Evolutionary conservation across 1,284 basidiomycete species (phyloP), one percentile per base, ranked within the genome.

Genomic region (Athelia sp.): DNA sequence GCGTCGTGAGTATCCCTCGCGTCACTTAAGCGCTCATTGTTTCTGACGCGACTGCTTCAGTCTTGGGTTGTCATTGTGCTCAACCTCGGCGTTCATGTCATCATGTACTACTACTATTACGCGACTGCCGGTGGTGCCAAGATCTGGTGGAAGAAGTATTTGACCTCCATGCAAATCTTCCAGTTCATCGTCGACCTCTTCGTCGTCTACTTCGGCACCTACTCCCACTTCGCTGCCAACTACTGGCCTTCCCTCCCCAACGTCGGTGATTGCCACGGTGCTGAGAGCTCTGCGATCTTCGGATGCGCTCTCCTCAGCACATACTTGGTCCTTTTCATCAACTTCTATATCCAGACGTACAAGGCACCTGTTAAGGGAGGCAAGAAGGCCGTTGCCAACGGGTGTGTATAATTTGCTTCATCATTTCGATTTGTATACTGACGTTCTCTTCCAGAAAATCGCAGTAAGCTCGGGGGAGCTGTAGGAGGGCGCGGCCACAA

Each of bases 71-170:
- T 94, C 56, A 99, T 99, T 68, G 71, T 76, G 50, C 82, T 98
- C 60, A 99, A 99, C 76, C 76, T 99, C 52, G 72, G 80, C 51
- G 97, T 99, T 45, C 97, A 99, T 72, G 94, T 99, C 62, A 73
- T 98, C 61, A 99, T 99, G 97, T 99, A 97, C 74, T 97, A 98
- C 72, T 98, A 98, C 74, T 97, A 97, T 74, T 97, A 87, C 70
- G 93, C 93, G 38, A 97, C 95, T 49, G 93, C 95, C 49, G 92
- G 93, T 62, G 95, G 95, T 59, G 88, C 88, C 63, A 91, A 80
- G 72, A 92, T 98, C 71, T 98, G 95, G 95, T 98, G 95, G 94
- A 98, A 98, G 77, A 93, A 95, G 71, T 91, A 94, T 69, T 73
- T 98, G 56, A 98, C 96, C 45, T 84, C 82, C 34, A 87, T 97